Evolutionary conservation across 371 early-diverging fungal species (phyloP), one percentile per base, ranked within the genome.

Genomic region (Lichtheimia ornata): DNA sequence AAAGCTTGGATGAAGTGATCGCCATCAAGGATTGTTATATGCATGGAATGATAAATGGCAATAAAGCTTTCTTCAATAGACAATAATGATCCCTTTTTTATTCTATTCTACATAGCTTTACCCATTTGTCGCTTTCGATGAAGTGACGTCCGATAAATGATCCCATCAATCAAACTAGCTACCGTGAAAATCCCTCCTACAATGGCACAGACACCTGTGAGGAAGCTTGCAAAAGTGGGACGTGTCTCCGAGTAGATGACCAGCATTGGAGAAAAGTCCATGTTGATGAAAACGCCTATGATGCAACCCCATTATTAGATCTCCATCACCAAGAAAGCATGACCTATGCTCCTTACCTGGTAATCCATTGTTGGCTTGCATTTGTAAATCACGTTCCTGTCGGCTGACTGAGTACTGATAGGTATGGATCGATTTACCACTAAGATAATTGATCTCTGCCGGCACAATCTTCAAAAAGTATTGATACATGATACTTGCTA

Each of bases 201-300:
- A 62, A 98, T 95, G 7, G 96, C 97, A 67, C 97, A 97, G 12
- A 94, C 76, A 35, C 88, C 88, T 12, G 95, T 94, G 52, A 98
- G 69, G 68, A 97, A 94, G 61, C 88, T 88, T 13, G 90, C 73
- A 55, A 97, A 89, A 15, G 96, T 91, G 61, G 87, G 86, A 53
- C 85, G 83, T 35, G 82, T 76, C 77, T 98, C 94, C 3, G 80
- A 81, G 67, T 94, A 93, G 22, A 89, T 85, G 35, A 98, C 90
- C 28, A 91, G 81, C 96, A 98, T 96, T 4, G 98, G 97, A 14
- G 97, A 96, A 69, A 97, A 96, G 40, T 98, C 97, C 72, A 87
- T 93, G 73, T 92, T 88, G 74, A 98, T 93, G 72, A 94, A 96
- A 17, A 98, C 88, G 25, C 96, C 94, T 79, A 64, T 12, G 41